A percentile compares a stretch with the other conserved stretches of the same genome.
Conservation (phyloP, 768 basidiomycete genomes). For the Mycena filopes region DNA sequence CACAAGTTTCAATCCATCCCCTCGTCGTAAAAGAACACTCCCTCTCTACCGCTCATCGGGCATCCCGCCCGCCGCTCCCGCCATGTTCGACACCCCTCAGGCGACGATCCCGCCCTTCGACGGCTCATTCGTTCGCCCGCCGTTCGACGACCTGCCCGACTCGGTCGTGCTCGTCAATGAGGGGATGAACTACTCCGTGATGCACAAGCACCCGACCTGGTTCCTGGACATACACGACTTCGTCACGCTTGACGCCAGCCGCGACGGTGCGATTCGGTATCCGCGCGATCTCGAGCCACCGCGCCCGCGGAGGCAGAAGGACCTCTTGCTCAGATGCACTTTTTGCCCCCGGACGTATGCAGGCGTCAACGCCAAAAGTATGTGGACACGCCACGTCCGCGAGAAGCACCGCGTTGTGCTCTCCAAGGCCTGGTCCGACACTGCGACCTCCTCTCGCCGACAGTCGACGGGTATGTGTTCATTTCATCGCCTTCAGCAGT, state of each 20-base stretch:
- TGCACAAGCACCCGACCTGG: conserved; percentile 64
- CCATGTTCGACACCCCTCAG: conserved; percentile 28
- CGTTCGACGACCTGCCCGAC: conserved; percentile 28
- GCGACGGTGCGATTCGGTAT: conserved; percentile 54
- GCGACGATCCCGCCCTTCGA: conserved; percentile 31
- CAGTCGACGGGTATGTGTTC: conserved; percentile 12
- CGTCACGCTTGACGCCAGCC: conserved; percentile 43
- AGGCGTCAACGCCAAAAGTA: conserved; percentile 70
- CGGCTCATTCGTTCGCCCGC: conserved; percentile 31
- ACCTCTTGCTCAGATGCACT: conserved; percentile 57
- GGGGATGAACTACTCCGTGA: conserved; percentile 59
- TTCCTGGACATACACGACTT: conserved; percentile 63
- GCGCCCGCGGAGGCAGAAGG: conserved; percentile 49
- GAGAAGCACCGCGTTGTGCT: conserved; percentile 72
- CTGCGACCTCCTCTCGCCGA: conserved; percentile 25
- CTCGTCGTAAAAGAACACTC: conserved; percentile 18
- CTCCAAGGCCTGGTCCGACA: conserved; percentile 51
- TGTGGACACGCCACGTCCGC: conserved; percentile 70
- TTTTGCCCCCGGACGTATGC: conserved; percentile 68
- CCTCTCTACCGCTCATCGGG: conserved; percentile 18
- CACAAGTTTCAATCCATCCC: conserved; percentile 33
- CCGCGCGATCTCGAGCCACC: conserved; percentile 67
- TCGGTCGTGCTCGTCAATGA: conserved; percentile 44
- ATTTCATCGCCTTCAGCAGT: not conserved
- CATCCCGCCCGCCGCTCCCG: not conserved